Percentiles rank a stretch among this genome's conserved stretches.
Conservation (phyloP, 2,329 filamentous ascomycete genomes). For the Microdochium bolleyi region DNA sequence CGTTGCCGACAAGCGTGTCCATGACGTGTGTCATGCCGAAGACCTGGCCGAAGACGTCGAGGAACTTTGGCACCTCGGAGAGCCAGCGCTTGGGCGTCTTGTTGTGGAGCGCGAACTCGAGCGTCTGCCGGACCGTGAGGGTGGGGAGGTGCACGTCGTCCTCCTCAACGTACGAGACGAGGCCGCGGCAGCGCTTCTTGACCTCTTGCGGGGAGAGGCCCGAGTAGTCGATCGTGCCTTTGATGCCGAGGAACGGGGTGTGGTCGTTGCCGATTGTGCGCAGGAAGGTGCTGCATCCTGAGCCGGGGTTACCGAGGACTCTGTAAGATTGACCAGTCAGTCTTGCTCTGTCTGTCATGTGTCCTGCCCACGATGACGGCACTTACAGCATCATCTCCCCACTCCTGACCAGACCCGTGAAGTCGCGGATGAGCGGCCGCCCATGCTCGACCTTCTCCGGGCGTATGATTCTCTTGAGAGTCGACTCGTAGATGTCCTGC, state of each 20-base stretch:
- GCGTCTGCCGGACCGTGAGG: constrained; percentile 70
- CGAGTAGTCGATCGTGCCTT: constrained; percentile 64
- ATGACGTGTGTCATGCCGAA: constrained; percentile 72
- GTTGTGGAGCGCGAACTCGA: constrained; percentile 67
- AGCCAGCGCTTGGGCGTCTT: constrained; percentile 63
- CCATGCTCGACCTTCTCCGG: not conserved
- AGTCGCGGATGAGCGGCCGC: constrained; percentile 49
- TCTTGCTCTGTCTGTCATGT: not conserved
- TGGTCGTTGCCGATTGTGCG: constrained; percentile 68
- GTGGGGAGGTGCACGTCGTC: constrained; percentile 69
- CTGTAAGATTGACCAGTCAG: constrained; percentile 23
- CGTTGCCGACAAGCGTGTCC: constrained; percentile 69
- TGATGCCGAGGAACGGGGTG: constrained; percentile 54
- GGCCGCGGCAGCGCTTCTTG: constrained; percentile 61
- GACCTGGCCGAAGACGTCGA: constrained; percentile 64
- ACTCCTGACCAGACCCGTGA: constrained; percentile 58
- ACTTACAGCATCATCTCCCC: constrained; percentile 59
- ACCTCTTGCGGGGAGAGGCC: constrained; percentile 63
- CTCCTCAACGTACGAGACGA: constrained; percentile 73
- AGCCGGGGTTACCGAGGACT: constrained; percentile 59
- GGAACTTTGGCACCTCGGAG: constrained; percentile 58
- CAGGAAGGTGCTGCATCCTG: constrained; percentile 70
- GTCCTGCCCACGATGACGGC: not conserved
- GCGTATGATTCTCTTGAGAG: not conserved
- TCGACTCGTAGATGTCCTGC: not conserved